phyloP scores from a whole-genome alignment of 306 rosid genomes.

The Corylus heterophylla region DNA sequence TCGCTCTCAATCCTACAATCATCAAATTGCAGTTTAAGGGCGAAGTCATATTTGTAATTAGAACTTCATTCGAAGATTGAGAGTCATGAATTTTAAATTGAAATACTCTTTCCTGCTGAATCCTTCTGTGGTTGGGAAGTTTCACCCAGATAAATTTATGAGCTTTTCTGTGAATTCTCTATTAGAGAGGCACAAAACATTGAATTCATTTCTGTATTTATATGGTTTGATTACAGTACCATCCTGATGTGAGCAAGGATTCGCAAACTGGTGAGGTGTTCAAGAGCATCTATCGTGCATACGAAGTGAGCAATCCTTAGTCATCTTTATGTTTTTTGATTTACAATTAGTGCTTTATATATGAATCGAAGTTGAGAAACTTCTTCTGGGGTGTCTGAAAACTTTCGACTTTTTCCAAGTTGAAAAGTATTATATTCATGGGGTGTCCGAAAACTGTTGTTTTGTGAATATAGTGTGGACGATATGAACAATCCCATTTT shows the following conservation, averaged over 20 bases:
- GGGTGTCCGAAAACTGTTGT: not conserved
- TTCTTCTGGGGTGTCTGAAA: not conserved
- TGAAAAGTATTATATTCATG: not conserved
- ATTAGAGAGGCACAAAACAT: not conserved
- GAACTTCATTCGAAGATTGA: no score
- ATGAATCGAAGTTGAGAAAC: conserved; percentile 6
- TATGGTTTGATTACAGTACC: conserved; percentile 59
- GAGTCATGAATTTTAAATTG: no score
- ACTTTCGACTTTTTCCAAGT: conserved; percentile 2
- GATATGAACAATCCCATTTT: not conserved
- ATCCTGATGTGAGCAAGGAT: conserved; percentile 91
- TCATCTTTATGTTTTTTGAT: conserved; percentile 20
- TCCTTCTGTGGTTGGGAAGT: not conserved
- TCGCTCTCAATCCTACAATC: not conserved
- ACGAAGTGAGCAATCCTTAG: conserved; percentile 58
- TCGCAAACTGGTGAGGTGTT: conserved; percentile 66
- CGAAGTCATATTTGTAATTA: no score
- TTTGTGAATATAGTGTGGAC: not conserved
- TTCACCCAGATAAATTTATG: not conserved
- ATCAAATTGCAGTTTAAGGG: no score
- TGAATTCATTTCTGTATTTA: conserved; percentile 7
- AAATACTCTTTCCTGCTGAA: not conserved
- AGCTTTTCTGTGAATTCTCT: not conserved
- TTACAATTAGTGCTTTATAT: conserved; percentile 16
- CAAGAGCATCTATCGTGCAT: conserved; percentile 74